Evolutionary conservation across 2,329 filamentous ascomycete species (phyloP), one percentile per base, ranked within the genome.

Genomic region (Gaeumannomyces sp.): DNA sequence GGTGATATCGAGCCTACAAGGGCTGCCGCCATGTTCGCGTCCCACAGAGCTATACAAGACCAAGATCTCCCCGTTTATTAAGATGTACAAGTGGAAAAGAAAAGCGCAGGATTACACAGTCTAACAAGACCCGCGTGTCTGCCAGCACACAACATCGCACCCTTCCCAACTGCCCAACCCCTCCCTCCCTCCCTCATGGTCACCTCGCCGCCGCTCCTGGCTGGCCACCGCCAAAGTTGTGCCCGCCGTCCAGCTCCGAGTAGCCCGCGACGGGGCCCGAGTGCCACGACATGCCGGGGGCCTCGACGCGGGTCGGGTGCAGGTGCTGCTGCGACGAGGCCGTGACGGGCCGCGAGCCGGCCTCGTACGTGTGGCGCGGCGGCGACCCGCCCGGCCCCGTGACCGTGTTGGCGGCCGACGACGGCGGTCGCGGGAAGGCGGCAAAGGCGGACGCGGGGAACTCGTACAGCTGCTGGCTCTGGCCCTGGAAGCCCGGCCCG

Each of bases 301-400:
- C 22, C 29, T 19, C 28, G 5, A 10, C 58, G 1, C 19, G 22
- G 57, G 59, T 28, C 4, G 63, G 35, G 7, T 60, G 62, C 4
- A 60, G 31, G 11, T 60, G 59, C 28, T 60, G 45, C 60, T 68
- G 65, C 19, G 68, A 61, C 35, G 66, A 53, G 22, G 64, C 64
- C 56, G 66, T 61, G 1, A 61, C 53, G 8, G 67, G 68, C 57
- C 61, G 66, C 62, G 67, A 69, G 33, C 64, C 64, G 7, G 65
- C 67, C 62, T 71, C 68, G 27, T 70, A 67, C 19, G 64, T 57
- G 4, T 66, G 64, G 59, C n/a, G 56, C 56, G 56, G 56, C 56
- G 56, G n/a, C 56, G 56, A 60, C 63, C 25, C 50, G 64, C 45
- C 60, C 27, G 58, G 63, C 59, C 35, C 53, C 19, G 38, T 7